Percentiles rank a stretch among this genome's conserved stretches.
Evolutionary conservation across 257 asterid species (phyloP).

Genomic region (Leonotis leonurus): DNA sequence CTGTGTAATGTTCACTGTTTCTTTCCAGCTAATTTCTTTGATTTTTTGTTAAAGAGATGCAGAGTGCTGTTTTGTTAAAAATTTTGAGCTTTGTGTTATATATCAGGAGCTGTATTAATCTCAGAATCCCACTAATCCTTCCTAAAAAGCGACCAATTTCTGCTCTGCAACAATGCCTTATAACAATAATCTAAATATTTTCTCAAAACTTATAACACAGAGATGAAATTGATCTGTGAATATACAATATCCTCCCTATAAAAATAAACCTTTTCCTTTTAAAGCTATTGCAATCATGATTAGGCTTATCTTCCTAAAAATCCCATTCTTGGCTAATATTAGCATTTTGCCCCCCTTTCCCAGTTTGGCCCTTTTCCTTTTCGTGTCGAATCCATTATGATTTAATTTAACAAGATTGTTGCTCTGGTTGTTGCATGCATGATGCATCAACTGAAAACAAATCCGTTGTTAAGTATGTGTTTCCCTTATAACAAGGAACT

Average conservation of each 20-base stretch:
- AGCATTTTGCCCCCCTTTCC: not conserved
- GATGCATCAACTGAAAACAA: not conserved
- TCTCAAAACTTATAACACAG: not conserved
- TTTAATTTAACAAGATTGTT: too few relatives aligned
- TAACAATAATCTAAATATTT: too few relatives aligned
- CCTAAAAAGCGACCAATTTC: too few relatives aligned
- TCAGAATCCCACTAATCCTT: too few relatives aligned
- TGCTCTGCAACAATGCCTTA: too few relatives aligned
- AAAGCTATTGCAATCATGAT: too few relatives aligned
- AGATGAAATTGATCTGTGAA: not conserved
- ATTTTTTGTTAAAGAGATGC: not conserved
- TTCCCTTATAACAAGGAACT: not conserved
- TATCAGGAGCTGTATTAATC: not conserved
- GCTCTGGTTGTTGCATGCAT: not conserved
- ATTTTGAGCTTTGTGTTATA: too few relatives aligned
- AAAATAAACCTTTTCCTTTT: not conserved
- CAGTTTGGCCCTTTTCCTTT: not conserved
- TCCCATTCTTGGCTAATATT: conserved; percentile 1
- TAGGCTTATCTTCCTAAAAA: not conserved
- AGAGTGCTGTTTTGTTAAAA: not conserved
- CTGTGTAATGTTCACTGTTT: not conserved
- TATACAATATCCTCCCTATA: not conserved
- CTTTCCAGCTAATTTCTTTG: not conserved
- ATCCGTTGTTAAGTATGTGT: not conserved
- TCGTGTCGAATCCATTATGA: not conserved